Conservation (phyloP, 495 filamentous ascomycete species). For the Penicillium salamii region DNA sequence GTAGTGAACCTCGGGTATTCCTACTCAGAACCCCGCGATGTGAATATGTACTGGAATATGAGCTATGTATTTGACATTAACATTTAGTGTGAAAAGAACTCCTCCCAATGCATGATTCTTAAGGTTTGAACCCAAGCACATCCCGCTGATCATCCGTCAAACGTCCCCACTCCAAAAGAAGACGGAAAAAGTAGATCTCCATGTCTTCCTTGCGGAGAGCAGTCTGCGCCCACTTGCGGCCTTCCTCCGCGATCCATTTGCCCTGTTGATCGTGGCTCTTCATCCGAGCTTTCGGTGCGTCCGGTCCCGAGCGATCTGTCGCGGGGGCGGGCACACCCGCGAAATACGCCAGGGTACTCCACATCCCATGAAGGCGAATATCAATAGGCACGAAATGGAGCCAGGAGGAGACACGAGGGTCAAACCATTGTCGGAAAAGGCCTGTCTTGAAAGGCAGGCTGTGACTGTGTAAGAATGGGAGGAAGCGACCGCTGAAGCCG, state of each 20-base stretch:
- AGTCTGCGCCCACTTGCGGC: constrained; percentile 60
- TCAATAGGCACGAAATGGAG: constrained; percentile 77
- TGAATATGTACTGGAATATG: neutral
- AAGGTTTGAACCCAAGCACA: constrained; percentile 48
- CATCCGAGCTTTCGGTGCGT: constrained; percentile 19
- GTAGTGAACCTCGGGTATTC: too few relatives aligned
- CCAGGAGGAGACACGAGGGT: constrained; percentile 68
- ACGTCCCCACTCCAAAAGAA: constrained; percentile 74
- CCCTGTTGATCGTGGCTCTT: constrained; percentile 46
- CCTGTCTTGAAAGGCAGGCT: constrained; percentile 61
- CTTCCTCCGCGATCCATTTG: constrained; percentile 64
- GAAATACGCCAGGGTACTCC: constrained; percentile 66
- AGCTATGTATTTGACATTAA: constrained; percentile 6
- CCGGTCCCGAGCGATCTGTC: constrained; percentile 2
- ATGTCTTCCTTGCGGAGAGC: constrained; percentile 76
- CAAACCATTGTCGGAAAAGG: constrained; percentile 75
- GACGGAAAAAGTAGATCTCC: constrained; percentile 77
- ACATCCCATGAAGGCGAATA: constrained; percentile 61
- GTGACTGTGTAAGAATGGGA: constrained; percentile 58
- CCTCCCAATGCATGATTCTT: constrained; percentile 1
- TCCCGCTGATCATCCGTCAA: constrained; percentile 62
- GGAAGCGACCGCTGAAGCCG: constrained; percentile 62
- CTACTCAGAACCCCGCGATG: too few relatives aligned
- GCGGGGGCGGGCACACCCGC: constrained; percentile 28
- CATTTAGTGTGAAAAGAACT: neutral